Evolutionary conservation across 352 stramenopile species (phyloP), one percentile per base, ranked within the genome.

Genomic region (Globisporangium middletonii): DNA sequence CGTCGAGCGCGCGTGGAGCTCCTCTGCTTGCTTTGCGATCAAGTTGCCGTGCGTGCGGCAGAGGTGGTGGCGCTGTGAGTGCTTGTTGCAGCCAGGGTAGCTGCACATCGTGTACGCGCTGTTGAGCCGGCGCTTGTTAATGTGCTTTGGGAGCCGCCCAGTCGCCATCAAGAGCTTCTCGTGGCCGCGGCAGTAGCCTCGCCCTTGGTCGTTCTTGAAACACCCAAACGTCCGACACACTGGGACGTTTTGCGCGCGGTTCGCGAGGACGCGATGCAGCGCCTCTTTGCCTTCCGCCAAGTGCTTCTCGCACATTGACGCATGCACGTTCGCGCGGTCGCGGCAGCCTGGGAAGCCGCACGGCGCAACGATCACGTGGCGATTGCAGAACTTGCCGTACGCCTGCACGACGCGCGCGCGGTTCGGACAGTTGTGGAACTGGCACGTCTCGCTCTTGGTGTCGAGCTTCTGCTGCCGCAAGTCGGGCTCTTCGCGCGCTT

Each of bases 31-130:
- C 41, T 86, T 88, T 19, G 77, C 71, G 42, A 94, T 65, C 42
- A 86, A 49, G 64, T 94, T 94, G 52, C 84, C 84, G 46, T 94
- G 84, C 8, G 83, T 94, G n/a, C 84, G 80, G 48, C 84, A 94
- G 50, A 94, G 64, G 57, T 94, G 84, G 56, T 92, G 69, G 4
- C 84, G 79, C 62, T 94, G 84, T 44, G 84, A 94, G 69, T 94
- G 84, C 59, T 90, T 94, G 59, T 64, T 77, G 53, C 84, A 94
- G 28, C 75, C 75, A 0, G 84, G 84, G 64, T 89, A 94, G 59
- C 79, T 89, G 68, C 84, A 94, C 84, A 94, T 94, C 19, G 82
- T 94, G 71, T 94, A 94, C 38, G 84, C 82, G 63, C 83, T 92
- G 53, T 94, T 94, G 30, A 92, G 72, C 12, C 84, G 80, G n/a